These are phyloP conservation scores for Panaeolus papilionaceus DNA, from an alignment of 768 basidiomycete genomes.

Conservation along the genomic window DNA sequence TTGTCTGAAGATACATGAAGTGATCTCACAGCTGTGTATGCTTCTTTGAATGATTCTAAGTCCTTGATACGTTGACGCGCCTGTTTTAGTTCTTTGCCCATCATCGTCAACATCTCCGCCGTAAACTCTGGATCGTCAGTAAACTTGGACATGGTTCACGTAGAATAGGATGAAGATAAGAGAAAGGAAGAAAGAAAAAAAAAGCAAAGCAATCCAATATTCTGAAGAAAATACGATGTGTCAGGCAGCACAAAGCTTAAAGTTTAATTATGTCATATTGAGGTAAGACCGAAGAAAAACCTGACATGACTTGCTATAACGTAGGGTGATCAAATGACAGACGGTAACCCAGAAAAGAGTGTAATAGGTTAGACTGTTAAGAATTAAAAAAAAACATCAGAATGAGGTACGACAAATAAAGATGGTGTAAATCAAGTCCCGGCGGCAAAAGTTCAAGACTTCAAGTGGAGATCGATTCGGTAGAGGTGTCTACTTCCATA, in stretches of 20 bases:
- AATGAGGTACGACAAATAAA: constrained; percentile 1
- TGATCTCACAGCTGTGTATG: neutral
- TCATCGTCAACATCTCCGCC: constrained; percentile 6
- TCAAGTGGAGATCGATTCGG: constrained; percentile 3
- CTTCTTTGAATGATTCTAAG: constrained; percentile 4
- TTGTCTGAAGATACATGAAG: neutral
- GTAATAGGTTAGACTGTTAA: neutral
- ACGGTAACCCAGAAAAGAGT: constrained; percentile 1
- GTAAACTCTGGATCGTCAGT: constrained; percentile 13
- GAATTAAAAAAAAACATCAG: constrained; percentile 4
- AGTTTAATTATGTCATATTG: constrained; percentile 15
- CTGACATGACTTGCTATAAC: neutral
- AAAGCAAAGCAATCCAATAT: neutral
- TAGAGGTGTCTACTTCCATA: constrained; percentile 39
- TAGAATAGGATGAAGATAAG: neutral
- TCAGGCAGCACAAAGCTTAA: constrained; percentile 2
- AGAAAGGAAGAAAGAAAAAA: neutral
- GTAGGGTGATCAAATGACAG: neutral
- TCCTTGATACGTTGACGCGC: constrained; percentile 5
- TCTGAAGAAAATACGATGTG: neutral
- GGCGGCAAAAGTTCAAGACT: neutral
- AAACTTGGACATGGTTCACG: neutral
- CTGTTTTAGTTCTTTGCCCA: constrained; percentile 13
- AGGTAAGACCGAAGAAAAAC: neutral
- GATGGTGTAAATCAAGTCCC: neutral